Evolutionary conservation across 371 early-diverging fungal genomes (phyloP).

Genomic region (Rhizopus stolonifer): DNA sequence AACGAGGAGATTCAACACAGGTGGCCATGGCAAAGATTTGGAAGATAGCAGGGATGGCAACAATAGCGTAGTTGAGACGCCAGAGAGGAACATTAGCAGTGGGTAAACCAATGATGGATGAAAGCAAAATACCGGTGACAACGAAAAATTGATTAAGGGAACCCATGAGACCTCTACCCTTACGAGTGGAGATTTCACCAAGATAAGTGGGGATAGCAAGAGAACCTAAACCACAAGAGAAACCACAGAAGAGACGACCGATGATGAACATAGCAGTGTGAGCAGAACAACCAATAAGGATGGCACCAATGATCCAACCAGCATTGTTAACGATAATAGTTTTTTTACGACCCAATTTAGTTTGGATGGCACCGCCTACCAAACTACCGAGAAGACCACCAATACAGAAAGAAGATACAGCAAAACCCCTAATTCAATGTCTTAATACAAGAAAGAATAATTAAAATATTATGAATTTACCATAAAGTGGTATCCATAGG

Average conservation of each 20-base stretch:
- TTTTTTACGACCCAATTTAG: conserved; percentile 61
- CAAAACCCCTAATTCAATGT: conserved; percentile 42
- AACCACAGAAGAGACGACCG: conserved; percentile 79
- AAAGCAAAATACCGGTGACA: conserved; percentile 72
- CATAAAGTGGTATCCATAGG: conserved; percentile 31
- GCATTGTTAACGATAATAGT: conserved; percentile 62
- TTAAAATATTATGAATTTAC: conserved; percentile 1
- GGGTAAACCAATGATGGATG: conserved; percentile 64
- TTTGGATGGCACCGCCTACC: conserved; percentile 56
- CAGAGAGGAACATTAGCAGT: conserved; percentile 65
- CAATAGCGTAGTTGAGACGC: conserved; percentile 65
- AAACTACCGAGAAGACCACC: conserved; percentile 76
- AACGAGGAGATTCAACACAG: conserved; percentile 78
- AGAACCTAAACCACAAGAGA: conserved; percentile 79
- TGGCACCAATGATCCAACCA: conserved; percentile 61
- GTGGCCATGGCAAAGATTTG: conserved; percentile 68
- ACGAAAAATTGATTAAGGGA: conserved; percentile 71
- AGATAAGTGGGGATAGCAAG: conserved; percentile 81
- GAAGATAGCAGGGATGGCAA: conserved; percentile 66
- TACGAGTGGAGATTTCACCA: conserved; percentile 75
- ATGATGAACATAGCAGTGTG: conserved; percentile 66
- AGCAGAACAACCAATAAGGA: conserved; percentile 61
- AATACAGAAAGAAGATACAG: conserved; percentile 63
- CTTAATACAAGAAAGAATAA: not conserved
- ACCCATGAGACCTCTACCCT: conserved; percentile 68